Base-by-base conservation (phyloP, 2,329 filamentous ascomycete genomes). In the Meredithiella fracta region DNA sequence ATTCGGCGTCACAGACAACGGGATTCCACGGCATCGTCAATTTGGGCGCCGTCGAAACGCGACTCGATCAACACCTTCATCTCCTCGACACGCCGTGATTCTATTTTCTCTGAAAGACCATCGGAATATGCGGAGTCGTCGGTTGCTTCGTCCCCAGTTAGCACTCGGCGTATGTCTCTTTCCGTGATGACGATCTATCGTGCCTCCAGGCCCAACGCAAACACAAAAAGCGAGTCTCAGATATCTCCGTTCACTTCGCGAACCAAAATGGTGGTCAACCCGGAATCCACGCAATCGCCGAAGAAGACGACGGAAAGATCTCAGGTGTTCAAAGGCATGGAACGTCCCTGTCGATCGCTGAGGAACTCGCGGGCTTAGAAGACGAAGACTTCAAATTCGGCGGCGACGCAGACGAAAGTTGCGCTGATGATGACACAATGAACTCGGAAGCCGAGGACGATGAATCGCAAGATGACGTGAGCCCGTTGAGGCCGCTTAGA, bases 71-170 rank as follows among this genome's bases (percentile, higher is more conserved):
- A 59, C 23, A 59, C 57, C 47, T 67, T 74, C 47, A 61, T 69
- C 57, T 68, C 69, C 56, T 68, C 73, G 22, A 55, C 62, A 78
- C 58, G 82, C 54, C 90, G 83, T 14, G 54, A 59, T 78, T 82
- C 83, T 23, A 64, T 76, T 55, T 73, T 83, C 63, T 78, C 81
- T 0, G 74, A 75, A 49, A 71, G 74, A 51, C 77, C 78, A 26
- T 79, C 79, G 0, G 82, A 85, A 8, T 80, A 84, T 58, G 75
- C 78, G 1, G 68, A 79, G 1, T 87, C 85, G 1, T 94, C 90
- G 0, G 75, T 84, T 1, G 83, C 89, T 1, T 89, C 83, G 62
- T 96, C 91, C 3, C 90, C 92, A 0, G 77, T 76, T 47, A 92
- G 88, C 38, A 59, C 52, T 26, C 42, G 57, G 14, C 57, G 50